Conservation (phyloP, 2,329 filamentous ascomycete species). For the Talaromyces sp. region DNA sequence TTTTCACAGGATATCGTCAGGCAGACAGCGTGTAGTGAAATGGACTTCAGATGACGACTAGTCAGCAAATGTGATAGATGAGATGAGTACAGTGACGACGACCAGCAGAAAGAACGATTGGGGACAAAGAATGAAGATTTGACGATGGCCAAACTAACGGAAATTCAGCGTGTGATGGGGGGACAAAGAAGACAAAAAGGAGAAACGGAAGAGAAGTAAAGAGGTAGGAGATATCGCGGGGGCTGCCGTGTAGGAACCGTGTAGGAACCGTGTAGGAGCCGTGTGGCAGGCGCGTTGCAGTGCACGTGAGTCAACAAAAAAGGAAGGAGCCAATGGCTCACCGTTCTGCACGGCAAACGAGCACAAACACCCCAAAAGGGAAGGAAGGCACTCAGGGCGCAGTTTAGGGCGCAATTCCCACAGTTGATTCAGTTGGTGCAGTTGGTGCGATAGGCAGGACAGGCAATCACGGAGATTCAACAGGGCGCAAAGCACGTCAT, state of each 20-base stretch:
- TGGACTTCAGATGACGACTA: not conserved
- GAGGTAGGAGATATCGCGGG: not conserved
- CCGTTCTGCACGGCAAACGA: not conserved
- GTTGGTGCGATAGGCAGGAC: not conserved
- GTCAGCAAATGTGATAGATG: not conserved
- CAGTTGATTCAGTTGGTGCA: not conserved
- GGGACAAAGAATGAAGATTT: not conserved
- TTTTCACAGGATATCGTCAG: not conserved
- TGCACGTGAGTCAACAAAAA: not conserved
- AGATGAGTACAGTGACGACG: not conserved
- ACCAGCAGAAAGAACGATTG: not conserved
- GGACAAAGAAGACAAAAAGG: not conserved
- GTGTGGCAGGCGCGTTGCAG: not conserved
- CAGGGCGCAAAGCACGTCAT: not conserved
- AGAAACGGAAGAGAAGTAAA: not conserved
- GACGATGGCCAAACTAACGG: not conserved
- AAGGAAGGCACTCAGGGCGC: not conserved
- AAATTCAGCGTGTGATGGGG: not conserved
- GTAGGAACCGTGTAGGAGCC: too few species aligned
- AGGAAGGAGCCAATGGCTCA: not conserved
- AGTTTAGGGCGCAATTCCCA: not conserved
- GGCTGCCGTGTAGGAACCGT: not conserved
- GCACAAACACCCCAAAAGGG: not conserved
- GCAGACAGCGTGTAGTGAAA: not conserved
- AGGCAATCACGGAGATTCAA: not conserved